Conservation (phyloP, 495 filamentous ascomycete genomes). For the Lindgomyces ingoldianus region DNA sequence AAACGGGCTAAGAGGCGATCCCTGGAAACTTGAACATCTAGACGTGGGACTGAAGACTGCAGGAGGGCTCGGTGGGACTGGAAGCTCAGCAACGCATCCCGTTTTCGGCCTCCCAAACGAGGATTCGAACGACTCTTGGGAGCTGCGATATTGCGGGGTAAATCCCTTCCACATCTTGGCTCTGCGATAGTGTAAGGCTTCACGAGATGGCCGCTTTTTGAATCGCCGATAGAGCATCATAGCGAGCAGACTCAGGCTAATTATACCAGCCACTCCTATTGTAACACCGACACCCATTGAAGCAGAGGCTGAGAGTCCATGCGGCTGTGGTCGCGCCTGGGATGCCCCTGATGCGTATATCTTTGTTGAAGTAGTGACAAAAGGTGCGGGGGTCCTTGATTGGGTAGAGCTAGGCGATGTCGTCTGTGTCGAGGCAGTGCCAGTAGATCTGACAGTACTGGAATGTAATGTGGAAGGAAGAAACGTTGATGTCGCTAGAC, state of each 20-base stretch:
- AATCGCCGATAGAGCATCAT: conserved; percentile 8
- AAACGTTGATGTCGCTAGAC: not conserved
- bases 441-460: not conserved
- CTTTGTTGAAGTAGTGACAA: not conserved
- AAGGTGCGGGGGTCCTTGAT: not conserved
- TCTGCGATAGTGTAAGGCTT: not conserved
- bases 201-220: not conserved
- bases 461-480: not conserved
- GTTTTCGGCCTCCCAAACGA: not conserved
- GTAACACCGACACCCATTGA: conserved; percentile 19
- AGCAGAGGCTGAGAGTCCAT: conserved; percentile 6
- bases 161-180: conserved; percentile 19
- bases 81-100: not conserved
- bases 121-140: not conserved
- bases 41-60: not conserved
- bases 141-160: conserved; percentile 1
- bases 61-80: not conserved
- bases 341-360: not conserved
- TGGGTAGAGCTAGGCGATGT: not conserved
- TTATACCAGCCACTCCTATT: conserved; percentile 10
- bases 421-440: not conserved
- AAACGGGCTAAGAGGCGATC: not conserved
- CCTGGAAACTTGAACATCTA: no score
- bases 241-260: not conserved
- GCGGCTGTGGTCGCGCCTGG: not conserved